phyloP scores from a whole-genome alignment of 768 basidiomycete species.

The Lactifluus echinatus region DNA sequence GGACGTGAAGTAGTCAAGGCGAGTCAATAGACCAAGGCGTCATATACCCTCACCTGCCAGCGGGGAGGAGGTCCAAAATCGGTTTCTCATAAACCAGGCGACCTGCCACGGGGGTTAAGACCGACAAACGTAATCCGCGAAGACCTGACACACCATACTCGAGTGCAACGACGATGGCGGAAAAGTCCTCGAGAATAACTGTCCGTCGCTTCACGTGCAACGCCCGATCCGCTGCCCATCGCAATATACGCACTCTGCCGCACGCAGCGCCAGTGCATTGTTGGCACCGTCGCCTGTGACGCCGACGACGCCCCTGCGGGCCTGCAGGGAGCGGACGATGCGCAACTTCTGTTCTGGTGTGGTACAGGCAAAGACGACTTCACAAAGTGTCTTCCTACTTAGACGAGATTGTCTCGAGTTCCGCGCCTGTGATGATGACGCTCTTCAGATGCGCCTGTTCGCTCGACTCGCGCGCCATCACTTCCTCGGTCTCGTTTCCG shows the following conservation, averaged over 20 bases:
- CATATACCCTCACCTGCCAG: slow-evolving; percentile 33
- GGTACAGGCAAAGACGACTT: slow-evolving; percentile 55
- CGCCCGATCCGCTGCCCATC: slow-evolving; percentile 45
- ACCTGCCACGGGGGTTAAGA: slow-evolving; percentile 19
- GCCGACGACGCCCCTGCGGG: slow-evolving; percentile 43
- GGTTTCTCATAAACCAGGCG: slow-evolving; percentile 56
- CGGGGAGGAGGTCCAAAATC: slow-evolving; percentile 41
- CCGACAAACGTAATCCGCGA: neutral
- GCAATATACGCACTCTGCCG: slow-evolving; percentile 56
- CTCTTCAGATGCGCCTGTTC: slow-evolving; percentile 23
- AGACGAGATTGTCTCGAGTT: slow-evolving; percentile 17
- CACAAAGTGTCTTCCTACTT: slow-evolving; percentile 24
- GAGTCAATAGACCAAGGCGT: too few species aligned
- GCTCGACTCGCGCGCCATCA: neutral
- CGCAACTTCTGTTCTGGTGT: slow-evolving; percentile 57
- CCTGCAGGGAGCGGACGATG: slow-evolving; percentile 53
- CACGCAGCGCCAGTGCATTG: slow-evolving; percentile 49
- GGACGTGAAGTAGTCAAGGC: too few species aligned
- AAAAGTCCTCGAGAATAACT: slow-evolving; percentile 58
- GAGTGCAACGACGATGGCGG: slow-evolving; percentile 54
- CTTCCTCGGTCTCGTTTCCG: slow-evolving; percentile 22
- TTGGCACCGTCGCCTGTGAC: slow-evolving; percentile 65
- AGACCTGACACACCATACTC: slow-evolving; percentile 39
- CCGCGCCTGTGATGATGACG: slow-evolving; percentile 37
- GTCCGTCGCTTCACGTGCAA: slow-evolving; percentile 50